Evolutionary conservation across 768 basidiomycete genomes (phyloP).

Genomic region (Mycena alexandri): DNA sequence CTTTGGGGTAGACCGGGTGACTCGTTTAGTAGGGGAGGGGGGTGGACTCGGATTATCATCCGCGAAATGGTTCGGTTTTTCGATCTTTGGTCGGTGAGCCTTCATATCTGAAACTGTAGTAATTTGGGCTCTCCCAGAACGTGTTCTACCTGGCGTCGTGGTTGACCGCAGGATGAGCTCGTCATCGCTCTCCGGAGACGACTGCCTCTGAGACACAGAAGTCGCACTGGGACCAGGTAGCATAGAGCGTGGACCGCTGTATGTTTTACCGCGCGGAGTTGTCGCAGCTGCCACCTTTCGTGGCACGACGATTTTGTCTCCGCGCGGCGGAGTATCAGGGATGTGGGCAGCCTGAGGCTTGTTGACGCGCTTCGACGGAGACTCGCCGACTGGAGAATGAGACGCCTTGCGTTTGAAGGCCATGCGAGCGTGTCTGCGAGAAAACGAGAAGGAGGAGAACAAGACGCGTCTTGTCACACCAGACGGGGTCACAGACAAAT

Average conservation of each 20-base stretch:
- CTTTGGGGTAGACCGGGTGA: conserved; percentile 1
- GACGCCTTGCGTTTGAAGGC: conserved; percentile 61
- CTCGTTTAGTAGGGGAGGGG: conserved; percentile 7
- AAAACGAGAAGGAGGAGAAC: conserved; percentile 18
- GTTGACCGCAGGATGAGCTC: conserved; percentile 19
- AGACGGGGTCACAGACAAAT: neutral
- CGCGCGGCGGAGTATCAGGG: neutral
- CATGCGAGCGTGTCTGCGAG: conserved; percentile 42
- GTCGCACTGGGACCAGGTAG: neutral
- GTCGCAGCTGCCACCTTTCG: neutral
- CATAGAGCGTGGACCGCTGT: neutral
- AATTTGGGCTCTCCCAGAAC: conserved; percentile 20
- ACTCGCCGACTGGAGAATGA: conserved; percentile 32
- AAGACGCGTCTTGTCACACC: conserved; percentile 14
- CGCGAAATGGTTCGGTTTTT: too few species aligned
- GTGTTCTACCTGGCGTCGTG: conserved; percentile 12
- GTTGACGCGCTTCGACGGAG: conserved; percentile 51
- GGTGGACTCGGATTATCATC: conserved; percentile 9
- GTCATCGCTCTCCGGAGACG: conserved; percentile 19
- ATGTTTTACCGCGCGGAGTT: neutral
- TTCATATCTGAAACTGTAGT: neutral
- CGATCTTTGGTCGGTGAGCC: too few species aligned
- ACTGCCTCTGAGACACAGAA: neutral
- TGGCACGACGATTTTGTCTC: neutral
- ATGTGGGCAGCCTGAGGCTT: conserved; percentile 15